Evolutionary conservation across 2,329 filamentous ascomycete genomes (phyloP).

Genomic region (Stemphylium beticola): DNA sequence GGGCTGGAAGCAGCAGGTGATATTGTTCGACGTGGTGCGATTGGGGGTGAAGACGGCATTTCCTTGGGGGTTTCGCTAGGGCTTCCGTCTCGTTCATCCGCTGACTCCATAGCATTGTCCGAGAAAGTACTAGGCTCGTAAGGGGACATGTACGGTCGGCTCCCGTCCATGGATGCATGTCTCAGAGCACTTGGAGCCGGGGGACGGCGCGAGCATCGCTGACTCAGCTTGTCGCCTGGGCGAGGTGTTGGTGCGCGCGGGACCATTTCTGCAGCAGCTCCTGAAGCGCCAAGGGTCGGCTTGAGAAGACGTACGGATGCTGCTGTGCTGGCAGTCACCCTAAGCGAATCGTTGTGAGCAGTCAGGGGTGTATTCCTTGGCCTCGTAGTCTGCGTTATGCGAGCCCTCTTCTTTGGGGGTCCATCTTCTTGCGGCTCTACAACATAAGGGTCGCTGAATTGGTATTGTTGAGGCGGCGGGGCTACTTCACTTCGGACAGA

Average conservation of each 20-base stretch:
- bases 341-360: constrained; percentile 75
- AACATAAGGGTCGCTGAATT: constrained; percentile 27
- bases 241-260: constrained; percentile 80
- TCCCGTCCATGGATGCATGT: constrained; percentile 64
- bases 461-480: constrained; percentile 26
- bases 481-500: constrained; percentile 45
- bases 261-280: constrained; percentile 69
- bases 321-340: constrained; percentile 89
- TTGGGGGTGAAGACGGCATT: constrained; percentile 88
- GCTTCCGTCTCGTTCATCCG: constrained; percentile 55
- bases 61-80: constrained; percentile 71
- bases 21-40: constrained; percentile 64
- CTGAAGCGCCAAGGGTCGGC: constrained; percentile 65
- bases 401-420: constrained; percentile 77
- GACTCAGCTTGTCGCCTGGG: constrained; percentile 54
- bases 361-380: constrained; percentile 76
- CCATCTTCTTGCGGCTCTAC: constrained; percentile 55
- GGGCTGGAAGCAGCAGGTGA: constrained; percentile 80
- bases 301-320: constrained; percentile 85
- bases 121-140: constrained; percentile 46
- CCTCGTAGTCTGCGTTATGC: constrained; percentile 74
- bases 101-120: constrained; percentile 53
- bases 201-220: constrained; percentile 40
- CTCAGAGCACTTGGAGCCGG: constrained; percentile 60
- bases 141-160: constrained; percentile 40